Evolutionary conservation across 2,329 filamentous ascomycete genomes (phyloP), one percentile per base, ranked within the genome.

Genomic region (Lasiodiplodia sp.): DNA sequence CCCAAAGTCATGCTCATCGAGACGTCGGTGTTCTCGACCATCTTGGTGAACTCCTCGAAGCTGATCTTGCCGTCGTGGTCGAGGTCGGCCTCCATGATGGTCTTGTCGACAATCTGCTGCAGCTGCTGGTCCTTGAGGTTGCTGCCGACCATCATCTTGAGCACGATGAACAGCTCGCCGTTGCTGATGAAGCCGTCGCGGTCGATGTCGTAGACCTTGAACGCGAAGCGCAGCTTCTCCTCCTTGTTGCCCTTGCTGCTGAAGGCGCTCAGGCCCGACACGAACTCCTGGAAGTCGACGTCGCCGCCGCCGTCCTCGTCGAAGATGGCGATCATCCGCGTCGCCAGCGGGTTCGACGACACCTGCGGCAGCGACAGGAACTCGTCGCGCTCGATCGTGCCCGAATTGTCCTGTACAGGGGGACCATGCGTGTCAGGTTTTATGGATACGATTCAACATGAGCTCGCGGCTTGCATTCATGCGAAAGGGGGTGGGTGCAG

Each of bases 61-160:
- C 93, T 97, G 81, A 99, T 98, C 87, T 96, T 97, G 77, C 96
- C 96, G 80, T 99, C 96, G 70, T 90, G 90, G 82, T 99, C 96
- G 74, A 94, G 87, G 82, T 99, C 96, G 60, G 96, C 96, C 85
- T 99, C 96, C 96, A 98, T 98, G 80, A 99, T 98, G 70, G 96
- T 99, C 89, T 99, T 99, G 85, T 99, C 96, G 74, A 99, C 96
- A 79, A 99, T 99, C 88, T 95, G 96, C 85, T 99, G 96, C 79
- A 99, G 84, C 84, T 99, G 96, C 83, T 97, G 93, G 81, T 99
- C 96, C 87, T 99, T 99, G 77, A 99, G 85, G 82, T 99, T 99
- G 85, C 92, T 97, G 70, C 96, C 96, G 64, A 99, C 96, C 96
- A 99, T 99, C 96, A 99, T 99, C 91, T 99, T 99, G 77, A 99